Percentiles rank a stretch among this genome's conserved stretches.
These are phyloP conservation scores for Jasminum sambac DNA, from an alignment of 257 asterid species.

Conservation along the genomic window DNA sequence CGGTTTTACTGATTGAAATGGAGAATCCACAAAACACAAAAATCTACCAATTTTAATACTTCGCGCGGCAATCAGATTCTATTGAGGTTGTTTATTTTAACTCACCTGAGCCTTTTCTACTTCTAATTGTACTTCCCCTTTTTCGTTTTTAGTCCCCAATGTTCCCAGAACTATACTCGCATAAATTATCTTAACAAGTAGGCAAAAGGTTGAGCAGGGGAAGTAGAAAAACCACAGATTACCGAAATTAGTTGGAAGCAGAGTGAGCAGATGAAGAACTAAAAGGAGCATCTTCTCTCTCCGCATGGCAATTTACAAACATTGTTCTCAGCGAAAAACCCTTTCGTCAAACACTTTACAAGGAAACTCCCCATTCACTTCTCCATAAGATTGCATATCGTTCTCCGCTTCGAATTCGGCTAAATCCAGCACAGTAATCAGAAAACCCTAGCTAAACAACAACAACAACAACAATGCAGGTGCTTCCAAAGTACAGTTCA, in stretches of 20 bases:
- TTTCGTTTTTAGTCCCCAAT: background rate
- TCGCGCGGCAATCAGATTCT: background rate
- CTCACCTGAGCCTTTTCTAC: no score
- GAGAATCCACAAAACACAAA: background rate
- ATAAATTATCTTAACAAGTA: background rate
- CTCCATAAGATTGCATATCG: constrained; percentile 48
- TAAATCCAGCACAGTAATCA: constrained; percentile 8
- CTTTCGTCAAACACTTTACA: constrained; percentile 32
- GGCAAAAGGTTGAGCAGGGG: background rate
- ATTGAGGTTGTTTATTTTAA: no score
- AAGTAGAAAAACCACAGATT: constrained; percentile 8
- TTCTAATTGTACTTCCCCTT: no score
- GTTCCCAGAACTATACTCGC: background rate
- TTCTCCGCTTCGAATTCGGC: constrained; percentile 11
- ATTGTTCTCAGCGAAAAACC: constrained; percentile 48
- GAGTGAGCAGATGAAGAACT: constrained; percentile 60
- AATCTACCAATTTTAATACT: background rate
- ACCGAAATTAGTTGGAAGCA: constrained; percentile 63
- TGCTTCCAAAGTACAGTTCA: constrained; percentile 26
- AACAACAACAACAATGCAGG: constrained; percentile 49
- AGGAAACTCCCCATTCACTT: constrained; percentile 44
- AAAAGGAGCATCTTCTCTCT: constrained; percentile 68
- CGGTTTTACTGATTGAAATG: background rate
- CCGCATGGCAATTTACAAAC: constrained; percentile 44
- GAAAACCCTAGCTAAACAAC: constrained; percentile 41